Base-by-base conservation (phyloP, 73 alveolate species). In the Paramecium bursaria region DNA sequence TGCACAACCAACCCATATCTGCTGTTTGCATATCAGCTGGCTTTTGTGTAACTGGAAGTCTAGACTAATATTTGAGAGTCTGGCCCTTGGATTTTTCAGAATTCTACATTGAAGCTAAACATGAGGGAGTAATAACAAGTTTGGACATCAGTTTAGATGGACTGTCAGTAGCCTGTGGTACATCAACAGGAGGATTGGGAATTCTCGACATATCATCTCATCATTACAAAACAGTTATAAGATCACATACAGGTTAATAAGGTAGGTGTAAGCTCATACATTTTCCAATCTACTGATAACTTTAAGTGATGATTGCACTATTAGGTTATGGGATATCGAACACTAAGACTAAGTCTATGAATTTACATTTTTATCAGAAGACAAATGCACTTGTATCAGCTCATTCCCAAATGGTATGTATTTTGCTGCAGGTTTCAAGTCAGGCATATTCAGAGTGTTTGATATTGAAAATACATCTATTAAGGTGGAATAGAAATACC, bases 81-180 rank as follows among this genome's bases (percentile, higher is more conserved):
- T 96, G 99, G 99, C 98, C 98, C 4, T 90, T 96, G 15, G 98
- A 96, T 75, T 96, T 96, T 61, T 74, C 95, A 44, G 99, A 96
- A 76, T 96, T 94, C 90, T 91, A 92, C 74, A 96, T 96, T 80
- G 99, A 96, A 79, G 99, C 99, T 4, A 95, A 95, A 54, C 99
- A 96, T 88, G 99, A 96, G 85, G 97, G 97, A 13, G 94, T 97
- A 3, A 96, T 96, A 11, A 87, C 96, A 33, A 74, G 97, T 21
- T 97, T 96, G 0, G 99, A 96, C 50, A 94, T 96, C 13, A 92
- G 97, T 3, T 86, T 91, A 60, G 99, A 96, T 92, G 97, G 98
- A 5, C 61, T 93, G 50, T 91, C 94, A 73, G 94, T 96, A 1
- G 91, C 95, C 33, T 96, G 99, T 90, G 98, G 99, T 4, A 96